Conservation (phyloP, 306 rosid species). For the Pueraria montana region DNA sequence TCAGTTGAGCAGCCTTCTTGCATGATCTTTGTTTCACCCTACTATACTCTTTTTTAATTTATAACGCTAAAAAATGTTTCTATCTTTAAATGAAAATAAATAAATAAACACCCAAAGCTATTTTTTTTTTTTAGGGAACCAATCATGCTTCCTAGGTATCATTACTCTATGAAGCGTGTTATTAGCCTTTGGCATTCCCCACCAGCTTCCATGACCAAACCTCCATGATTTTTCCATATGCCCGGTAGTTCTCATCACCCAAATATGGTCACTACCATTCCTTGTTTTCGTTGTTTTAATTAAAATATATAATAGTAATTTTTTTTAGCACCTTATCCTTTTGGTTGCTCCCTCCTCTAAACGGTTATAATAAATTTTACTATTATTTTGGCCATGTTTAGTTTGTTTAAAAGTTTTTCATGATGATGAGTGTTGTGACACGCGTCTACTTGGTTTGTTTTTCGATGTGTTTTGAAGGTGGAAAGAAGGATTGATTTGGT, state of each 20-base stretch:
- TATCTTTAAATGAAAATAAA: background rate
- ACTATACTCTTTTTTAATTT: constrained; percentile 17
- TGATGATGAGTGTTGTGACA: constrained; percentile 62
- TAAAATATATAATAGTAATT: constrained; percentile 28
- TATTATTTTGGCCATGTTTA: background rate
- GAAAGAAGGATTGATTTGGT: constrained; percentile 97
- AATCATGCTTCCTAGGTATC: constrained; percentile 79
- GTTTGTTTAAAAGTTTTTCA: constrained; percentile 25
- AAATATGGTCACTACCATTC: background rate
- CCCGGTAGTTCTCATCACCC: too few relatives aligned
- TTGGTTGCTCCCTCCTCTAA: background rate
- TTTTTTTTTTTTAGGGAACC: constrained; percentile 59
- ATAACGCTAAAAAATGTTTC: background rate
- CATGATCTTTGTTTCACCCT: constrained; percentile 67
- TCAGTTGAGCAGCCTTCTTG: constrained; percentile 95
- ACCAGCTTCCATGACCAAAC: constrained; percentile 51
- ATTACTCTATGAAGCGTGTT: constrained; percentile 70
- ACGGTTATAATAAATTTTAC: background rate
- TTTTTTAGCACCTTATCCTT: background rate
- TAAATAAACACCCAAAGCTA: background rate
- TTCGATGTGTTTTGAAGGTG: constrained; percentile 72
- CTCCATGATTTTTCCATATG: constrained; percentile 58
- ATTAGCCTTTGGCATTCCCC: constrained; percentile 47
- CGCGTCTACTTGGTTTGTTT: constrained; percentile 58
- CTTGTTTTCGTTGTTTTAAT: background rate